phyloP scores from a whole-genome alignment of 352 stramenopile species.

The Globisporangium splendens region DNA sequence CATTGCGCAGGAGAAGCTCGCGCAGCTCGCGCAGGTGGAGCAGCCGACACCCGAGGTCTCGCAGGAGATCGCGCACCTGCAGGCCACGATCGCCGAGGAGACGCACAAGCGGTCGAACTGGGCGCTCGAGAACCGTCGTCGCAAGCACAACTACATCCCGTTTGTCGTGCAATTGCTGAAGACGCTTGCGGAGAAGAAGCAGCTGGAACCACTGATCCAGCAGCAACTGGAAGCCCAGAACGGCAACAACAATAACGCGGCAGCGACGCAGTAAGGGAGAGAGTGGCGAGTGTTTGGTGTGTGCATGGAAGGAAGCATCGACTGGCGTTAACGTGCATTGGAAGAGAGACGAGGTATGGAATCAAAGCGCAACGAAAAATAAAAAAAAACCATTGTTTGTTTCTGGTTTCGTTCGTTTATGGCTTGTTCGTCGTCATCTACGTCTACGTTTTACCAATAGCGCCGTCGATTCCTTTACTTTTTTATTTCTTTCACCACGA shows the following conservation, averaged over 20 bases:
- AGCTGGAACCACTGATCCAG: slow-evolving; percentile 79
- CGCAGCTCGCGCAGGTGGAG: slow-evolving; percentile 28
- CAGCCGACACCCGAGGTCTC: slow-evolving; percentile 28
- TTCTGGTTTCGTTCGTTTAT: no score
- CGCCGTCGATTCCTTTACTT: no score
- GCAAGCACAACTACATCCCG: slow-evolving; percentile 97
- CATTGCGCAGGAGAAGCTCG: slow-evolving; percentile 42
- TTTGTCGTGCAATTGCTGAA: slow-evolving; percentile 94
- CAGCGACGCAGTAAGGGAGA: slow-evolving; percentile 14
- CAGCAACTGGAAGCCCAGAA: slow-evolving; percentile 39
- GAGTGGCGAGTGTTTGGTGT: not conserved
- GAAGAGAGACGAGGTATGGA: no score
- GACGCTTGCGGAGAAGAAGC: slow-evolving; percentile 86
- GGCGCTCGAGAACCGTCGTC: slow-evolving; percentile 89
- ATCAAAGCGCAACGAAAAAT: no score
- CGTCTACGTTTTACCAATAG: no score
- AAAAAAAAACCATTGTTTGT: no score
- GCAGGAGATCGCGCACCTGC: slow-evolving; percentile 38
- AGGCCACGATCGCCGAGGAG: slow-evolving; percentile 47
- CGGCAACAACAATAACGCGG: slow-evolving; percentile 12
- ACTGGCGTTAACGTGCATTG: no score
- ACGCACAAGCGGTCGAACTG: slow-evolving; percentile 76
- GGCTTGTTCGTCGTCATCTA: no score
- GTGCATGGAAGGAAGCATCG: no score
- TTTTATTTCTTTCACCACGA: not conserved